Evolutionary conservation across 2,329 filamentous ascomycete genomes (phyloP).

Genomic region (Fusarium chuoi): DNA sequence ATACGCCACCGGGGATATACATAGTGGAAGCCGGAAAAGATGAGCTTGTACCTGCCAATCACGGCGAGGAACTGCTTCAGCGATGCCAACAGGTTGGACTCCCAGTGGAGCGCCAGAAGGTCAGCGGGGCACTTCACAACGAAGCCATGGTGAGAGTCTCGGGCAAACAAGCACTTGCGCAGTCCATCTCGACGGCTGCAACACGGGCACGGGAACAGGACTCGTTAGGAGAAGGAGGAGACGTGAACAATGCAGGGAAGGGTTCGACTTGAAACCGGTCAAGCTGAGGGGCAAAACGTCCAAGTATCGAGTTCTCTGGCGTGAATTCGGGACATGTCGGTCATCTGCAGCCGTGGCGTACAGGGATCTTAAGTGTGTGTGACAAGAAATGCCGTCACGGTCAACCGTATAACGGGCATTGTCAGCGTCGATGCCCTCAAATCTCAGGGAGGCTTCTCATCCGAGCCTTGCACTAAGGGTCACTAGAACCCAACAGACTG

Average conservation of each 20-base stretch:
- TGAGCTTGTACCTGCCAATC: slow-evolving; percentile 66
- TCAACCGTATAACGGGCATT: slow-evolving; percentile 14
- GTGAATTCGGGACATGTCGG: slow-evolving; percentile 45
- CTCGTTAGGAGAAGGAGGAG: slow-evolving; percentile 2
- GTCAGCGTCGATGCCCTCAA: slow-evolving; percentile 22
- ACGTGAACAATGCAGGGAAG: neutral
- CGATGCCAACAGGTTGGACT: slow-evolving; percentile 61
- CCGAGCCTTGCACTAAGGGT: slow-evolving; percentile 31
- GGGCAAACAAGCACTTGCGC: slow-evolving; percentile 43
- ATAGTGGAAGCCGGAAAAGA: slow-evolving; percentile 68
- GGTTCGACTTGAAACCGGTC: slow-evolving; percentile 18
- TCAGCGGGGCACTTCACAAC: slow-evolving; percentile 65
- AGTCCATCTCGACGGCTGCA: slow-evolving; percentile 42
- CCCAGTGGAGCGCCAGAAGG: slow-evolving; percentile 55
- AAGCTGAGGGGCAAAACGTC: slow-evolving; percentile 17
- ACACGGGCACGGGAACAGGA: slow-evolving; percentile 24
- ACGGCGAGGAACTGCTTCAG: slow-evolving; percentile 58
- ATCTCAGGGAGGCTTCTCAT: slow-evolving; percentile 24
- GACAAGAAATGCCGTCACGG: slow-evolving; percentile 42
- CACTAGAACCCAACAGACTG: slow-evolving; percentile 36
- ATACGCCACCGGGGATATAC: slow-evolving; percentile 52
- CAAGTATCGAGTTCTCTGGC: slow-evolving; percentile 24
- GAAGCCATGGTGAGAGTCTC: slow-evolving; percentile 59
- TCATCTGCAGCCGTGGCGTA: slow-evolving; percentile 26
- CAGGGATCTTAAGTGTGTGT: slow-evolving; percentile 34